Percentiles rank a stretch among this genome's conserved stretches.
These are phyloP conservation scores for Sarcocystis neurona DNA, from an alignment of 169 alveolate species.

Conservation along the genomic window DNA sequence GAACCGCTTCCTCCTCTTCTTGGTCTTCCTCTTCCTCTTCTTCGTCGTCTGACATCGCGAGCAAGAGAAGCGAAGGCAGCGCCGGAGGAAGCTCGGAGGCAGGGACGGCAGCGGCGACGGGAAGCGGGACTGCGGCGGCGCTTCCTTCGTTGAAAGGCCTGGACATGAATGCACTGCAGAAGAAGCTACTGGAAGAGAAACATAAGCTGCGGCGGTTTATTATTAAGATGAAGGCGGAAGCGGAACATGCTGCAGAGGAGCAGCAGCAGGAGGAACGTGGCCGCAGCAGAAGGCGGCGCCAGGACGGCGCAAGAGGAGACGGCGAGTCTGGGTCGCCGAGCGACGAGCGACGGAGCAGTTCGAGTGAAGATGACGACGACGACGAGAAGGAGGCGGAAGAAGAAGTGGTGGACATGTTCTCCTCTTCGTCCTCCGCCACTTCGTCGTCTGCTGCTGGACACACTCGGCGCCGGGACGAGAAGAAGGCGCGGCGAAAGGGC, in stretches of 20 bases:
- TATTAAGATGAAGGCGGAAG: conserved; percentile 61
- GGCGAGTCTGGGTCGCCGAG: too few relatives aligned
- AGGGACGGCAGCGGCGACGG: neutral
- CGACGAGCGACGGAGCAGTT: too few relatives aligned
- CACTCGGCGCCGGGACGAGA: too few relatives aligned
- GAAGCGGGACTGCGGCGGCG: neutral
- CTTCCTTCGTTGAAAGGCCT: neutral
- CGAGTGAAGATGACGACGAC: conserved; percentile 35
- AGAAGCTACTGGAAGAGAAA: conserved; percentile 62
- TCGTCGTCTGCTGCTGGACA: too few relatives aligned
- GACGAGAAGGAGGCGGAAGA: conserved; percentile 49
- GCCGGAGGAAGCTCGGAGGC: neutral
- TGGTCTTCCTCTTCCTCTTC: neutral
- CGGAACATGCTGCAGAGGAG: conserved; percentile 42
- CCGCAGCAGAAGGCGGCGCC: neutral
- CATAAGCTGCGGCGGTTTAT: conserved; percentile 61
- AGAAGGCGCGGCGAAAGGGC: neutral
- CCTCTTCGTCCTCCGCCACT: conserved; percentile 4
- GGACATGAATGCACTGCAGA: conserved; percentile 51
- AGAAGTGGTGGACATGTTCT: conserved; percentile 61
- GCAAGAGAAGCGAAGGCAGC: too few relatives aligned
- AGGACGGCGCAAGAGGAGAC: neutral
- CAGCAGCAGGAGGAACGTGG: neutral
- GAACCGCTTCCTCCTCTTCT: too few relatives aligned
- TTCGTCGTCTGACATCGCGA: conserved; percentile 21